Base-by-base conservation (phyloP, 1,284 basidiomycete genomes). In the Cystobasidiaceae sp. region DNA sequence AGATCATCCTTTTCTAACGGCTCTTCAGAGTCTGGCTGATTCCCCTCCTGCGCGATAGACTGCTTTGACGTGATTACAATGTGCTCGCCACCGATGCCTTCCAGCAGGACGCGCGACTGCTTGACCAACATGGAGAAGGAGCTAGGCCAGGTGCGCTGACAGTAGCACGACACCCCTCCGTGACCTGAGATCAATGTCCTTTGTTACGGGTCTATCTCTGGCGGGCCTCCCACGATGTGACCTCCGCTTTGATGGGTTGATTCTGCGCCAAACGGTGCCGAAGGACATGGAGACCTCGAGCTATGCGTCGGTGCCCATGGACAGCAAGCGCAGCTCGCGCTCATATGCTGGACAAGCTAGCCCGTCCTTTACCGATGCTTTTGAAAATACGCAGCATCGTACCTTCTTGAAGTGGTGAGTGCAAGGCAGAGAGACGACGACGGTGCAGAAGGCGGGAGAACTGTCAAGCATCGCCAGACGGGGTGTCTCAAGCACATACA, bases 331-430 rank as follows among this genome's bases (percentile, higher is more conserved):
- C 23, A 62, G 60, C 49, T 62, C 60, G 19, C 60, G 60, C 60
- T 51, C 46, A 9, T 62, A 62, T 34, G 23, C 43, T 19, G 60
- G 49, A 8, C 34, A 34, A 25, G 45, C 37, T 30, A 62, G 60
- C 48, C 28, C 37, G 23, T 48, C 49, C n/a, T 64, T 54, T 32
- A 37, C 56, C 27, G 61, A 64, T 33, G 41, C 56, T 13, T 64
- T 64, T 33, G 61, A 64, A 30, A 55, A 44, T 33, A 64, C 61
- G 13, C 61, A 64, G 52, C 51, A 51, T 45, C 39, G 61, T 25
- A 64, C 61, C 8, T 64, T 64, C 45, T 51, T 64, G 51, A 64
- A 64, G 41, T 64, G 61, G 61, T 55, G 45, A 45, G 52, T 45
- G 30, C 4, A 28, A 15, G n/a, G 7, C 39, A 39, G 27, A 61